phyloP scores from a whole-genome alignment of 352 stramenopile genomes.

The Phytophthora fragariaefolia region DNA sequence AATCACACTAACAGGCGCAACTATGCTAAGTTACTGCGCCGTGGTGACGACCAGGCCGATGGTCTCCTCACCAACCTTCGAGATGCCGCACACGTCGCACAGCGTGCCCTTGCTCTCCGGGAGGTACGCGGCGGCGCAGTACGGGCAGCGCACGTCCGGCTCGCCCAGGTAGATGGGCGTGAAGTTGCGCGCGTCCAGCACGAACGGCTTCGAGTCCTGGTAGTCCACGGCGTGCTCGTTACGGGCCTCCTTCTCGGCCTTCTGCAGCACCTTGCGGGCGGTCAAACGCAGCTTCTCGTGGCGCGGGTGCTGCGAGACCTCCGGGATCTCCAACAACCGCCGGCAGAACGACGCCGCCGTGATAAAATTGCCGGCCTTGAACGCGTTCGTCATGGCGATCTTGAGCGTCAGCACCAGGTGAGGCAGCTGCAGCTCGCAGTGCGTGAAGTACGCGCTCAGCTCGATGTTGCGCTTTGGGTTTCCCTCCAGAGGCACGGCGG shows the following conservation, averaged over 20 bases:
- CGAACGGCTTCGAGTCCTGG: slow-evolving; percentile 97
- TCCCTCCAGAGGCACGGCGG: slow-evolving; percentile 67
- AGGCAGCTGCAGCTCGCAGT: slow-evolving; percentile 98
- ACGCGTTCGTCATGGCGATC: slow-evolving; percentile 99
- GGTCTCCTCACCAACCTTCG: slow-evolving; percentile 94
- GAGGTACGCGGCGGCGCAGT: slow-evolving; percentile 94
- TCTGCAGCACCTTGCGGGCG: slow-evolving; percentile 97
- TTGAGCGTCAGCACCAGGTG: slow-evolving; percentile 98
- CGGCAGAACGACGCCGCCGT: slow-evolving; percentile 98
- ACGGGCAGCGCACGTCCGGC: slow-evolving; percentile 94
- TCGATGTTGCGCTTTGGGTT: slow-evolving; percentile 94
- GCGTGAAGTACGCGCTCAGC: slow-evolving; percentile 99
- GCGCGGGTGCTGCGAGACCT: slow-evolving; percentile 90
- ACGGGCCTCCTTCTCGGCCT: slow-evolving; percentile 98
- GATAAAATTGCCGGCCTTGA: slow-evolving; percentile 99
- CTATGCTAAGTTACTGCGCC: slow-evolving; percentile 46
- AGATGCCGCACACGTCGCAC: slow-evolving; percentile 94
- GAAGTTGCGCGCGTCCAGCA: slow-evolving; percentile 94
- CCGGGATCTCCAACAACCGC: slow-evolving; percentile 97
- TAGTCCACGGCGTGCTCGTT: slow-evolving; percentile 99
- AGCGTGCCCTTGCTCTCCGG: slow-evolving; percentile 89
- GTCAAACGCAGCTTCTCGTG: slow-evolving; percentile 97
- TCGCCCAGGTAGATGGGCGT: slow-evolving; percentile 95
- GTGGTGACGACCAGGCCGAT: slow-evolving; percentile 94
- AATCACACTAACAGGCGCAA: no score